Percentiles rank a stretch among this genome's conserved stretches.
These are phyloP conservation scores for Pontederia paniculata DNA, from an alignment of 176 grass and related monocot genomes.

Conservation along the genomic window DNA sequence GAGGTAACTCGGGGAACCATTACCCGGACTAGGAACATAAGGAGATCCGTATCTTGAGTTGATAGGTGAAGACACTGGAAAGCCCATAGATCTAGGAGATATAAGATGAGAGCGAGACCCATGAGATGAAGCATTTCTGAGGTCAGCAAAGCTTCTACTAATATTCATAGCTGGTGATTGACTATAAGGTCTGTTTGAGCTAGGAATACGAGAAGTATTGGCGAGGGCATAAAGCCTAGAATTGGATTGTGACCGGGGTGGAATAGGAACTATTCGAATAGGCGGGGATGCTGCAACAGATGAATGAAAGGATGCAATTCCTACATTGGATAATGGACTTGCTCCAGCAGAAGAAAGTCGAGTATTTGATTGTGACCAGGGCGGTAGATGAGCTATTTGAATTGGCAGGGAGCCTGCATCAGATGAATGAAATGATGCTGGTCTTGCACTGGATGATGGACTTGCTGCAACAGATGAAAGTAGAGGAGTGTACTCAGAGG, in stretches of 20 bases:
- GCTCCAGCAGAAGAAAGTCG: constrained; percentile 10
- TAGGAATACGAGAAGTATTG: constrained; percentile 20
- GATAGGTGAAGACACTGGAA: constrained; percentile 51
- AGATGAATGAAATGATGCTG: constrained; percentile 5
- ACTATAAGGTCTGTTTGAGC: constrained; percentile 20
- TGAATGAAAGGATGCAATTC: constrained; percentile 32
- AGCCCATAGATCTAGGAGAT: constrained; percentile 40
- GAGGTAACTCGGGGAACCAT: constrained; percentile 44
- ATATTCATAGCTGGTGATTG: constrained; percentile 26
- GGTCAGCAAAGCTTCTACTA: constrained; percentile 1
- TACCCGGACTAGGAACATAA: constrained; percentile 30
- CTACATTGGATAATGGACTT: constrained; percentile 37
- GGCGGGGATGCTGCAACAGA: constrained; percentile 17
- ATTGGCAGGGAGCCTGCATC: neutral
- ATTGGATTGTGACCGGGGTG: constrained; percentile 13
- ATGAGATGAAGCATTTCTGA: constrained; percentile 24
- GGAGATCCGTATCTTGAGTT: constrained; percentile 39
- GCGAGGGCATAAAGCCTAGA: constrained; percentile 16
- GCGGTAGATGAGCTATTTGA: constrained; percentile 1
- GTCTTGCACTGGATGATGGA: neutral
- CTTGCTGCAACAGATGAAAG: constrained; percentile 33
- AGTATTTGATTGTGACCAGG: neutral
- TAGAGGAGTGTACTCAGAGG: constrained; percentile 62
- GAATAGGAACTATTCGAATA: neutral
- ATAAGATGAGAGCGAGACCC: constrained; percentile 15